These are phyloP conservation scores for Globisporangium emineosum DNA, from an alignment of 352 stramenopile species.

Conservation along the genomic window DNA sequence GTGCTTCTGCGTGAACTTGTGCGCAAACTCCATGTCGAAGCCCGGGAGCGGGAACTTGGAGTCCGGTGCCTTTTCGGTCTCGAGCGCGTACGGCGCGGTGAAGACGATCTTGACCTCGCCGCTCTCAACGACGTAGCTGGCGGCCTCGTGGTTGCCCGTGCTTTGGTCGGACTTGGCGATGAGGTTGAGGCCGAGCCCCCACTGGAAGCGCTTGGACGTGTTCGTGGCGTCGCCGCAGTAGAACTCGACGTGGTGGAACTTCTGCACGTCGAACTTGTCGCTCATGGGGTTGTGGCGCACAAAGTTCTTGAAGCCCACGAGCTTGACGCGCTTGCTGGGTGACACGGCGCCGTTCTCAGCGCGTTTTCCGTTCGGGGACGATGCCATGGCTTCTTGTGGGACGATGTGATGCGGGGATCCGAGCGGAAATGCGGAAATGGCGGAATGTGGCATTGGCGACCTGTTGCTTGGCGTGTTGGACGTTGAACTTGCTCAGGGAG, in stretches of 20 bases:
- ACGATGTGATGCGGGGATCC: constrained; percentile 2
- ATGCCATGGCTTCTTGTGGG: constrained; percentile 1
- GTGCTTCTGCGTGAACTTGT: constrained; percentile 84
- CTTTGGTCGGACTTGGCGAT: constrained; percentile 85
- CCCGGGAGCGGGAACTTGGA: constrained; percentile 51
- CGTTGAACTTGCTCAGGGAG: constrained; percentile 2
- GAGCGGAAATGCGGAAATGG: constrained; percentile 8
- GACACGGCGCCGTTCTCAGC: constrained; percentile 5
- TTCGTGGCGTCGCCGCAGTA: constrained; percentile 82
- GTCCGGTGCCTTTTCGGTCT: constrained; percentile 55
- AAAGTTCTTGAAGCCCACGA: constrained; percentile 79
- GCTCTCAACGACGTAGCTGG: constrained; percentile 84
- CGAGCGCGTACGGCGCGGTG: constrained; percentile 82
- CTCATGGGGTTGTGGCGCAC: constrained; percentile 70
- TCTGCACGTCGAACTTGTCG: constrained; percentile 72
- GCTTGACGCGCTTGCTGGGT: constrained; percentile 48
- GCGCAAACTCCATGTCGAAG: constrained; percentile 62
- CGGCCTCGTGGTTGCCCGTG: constrained; percentile 83
- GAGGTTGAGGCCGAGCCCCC: constrained; percentile 79
- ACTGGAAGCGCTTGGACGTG: constrained; percentile 72
- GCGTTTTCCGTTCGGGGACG: constrained; percentile 12
- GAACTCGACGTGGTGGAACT: constrained; percentile 88
- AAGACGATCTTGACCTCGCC: constrained; percentile 83
- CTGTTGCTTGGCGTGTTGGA: neutral
- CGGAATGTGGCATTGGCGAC: neutral